These are phyloP conservation scores for Limonium bicolor DNA, from an alignment of 148 eudicot genomes.

Conservation along the genomic window DNA sequence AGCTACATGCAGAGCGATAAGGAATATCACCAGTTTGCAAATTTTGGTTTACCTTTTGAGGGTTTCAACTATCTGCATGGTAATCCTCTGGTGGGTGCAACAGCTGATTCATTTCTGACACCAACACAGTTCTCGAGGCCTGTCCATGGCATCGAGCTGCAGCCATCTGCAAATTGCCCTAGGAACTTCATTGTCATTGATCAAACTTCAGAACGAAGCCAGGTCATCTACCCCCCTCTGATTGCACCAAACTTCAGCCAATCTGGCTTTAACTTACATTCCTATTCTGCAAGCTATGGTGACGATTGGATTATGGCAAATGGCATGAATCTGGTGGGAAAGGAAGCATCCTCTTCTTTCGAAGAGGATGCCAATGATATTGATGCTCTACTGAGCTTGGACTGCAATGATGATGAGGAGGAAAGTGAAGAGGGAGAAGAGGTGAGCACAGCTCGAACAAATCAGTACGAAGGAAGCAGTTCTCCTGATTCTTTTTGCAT, in stretches of 20 bases:
- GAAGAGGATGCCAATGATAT: constrained; percentile 45
- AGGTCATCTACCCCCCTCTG: constrained; percentile 42
- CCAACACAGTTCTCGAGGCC: constrained; percentile 7
- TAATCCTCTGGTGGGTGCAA: too few relatives aligned
- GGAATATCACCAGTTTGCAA: constrained; percentile 10
- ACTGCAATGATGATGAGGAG: constrained; percentile 19
- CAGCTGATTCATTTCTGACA: constrained; percentile 11
- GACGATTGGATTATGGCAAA: constrained; percentile 9
- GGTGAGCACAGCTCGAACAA: constrained; percentile 47
- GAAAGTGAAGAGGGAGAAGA: constrained; percentile 40
- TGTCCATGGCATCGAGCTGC: constrained; percentile 25
- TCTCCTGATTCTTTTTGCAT: constrained; percentile 45
- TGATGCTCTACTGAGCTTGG: constrained; percentile 41
- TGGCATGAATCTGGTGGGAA: constrained; percentile 4
- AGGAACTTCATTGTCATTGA: constrained; percentile 43
- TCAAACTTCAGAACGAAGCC: constrained; percentile 33
- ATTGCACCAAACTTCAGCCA: constrained; percentile 12
- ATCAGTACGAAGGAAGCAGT: constrained; percentile 20
- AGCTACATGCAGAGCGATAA: constrained; percentile 38
- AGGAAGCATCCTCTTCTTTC: constrained; percentile 11
- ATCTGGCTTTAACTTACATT: constrained; percentile 17
- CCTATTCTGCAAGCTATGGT: constrained; percentile 6
- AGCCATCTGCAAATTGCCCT: constrained; percentile 38
- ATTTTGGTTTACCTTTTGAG: constrained; percentile 12
- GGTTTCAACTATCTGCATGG: too few relatives aligned